Base-by-base conservation (phyloP, 2,329 filamentous ascomycete genomes). In the Fulvia fulva region DNA sequence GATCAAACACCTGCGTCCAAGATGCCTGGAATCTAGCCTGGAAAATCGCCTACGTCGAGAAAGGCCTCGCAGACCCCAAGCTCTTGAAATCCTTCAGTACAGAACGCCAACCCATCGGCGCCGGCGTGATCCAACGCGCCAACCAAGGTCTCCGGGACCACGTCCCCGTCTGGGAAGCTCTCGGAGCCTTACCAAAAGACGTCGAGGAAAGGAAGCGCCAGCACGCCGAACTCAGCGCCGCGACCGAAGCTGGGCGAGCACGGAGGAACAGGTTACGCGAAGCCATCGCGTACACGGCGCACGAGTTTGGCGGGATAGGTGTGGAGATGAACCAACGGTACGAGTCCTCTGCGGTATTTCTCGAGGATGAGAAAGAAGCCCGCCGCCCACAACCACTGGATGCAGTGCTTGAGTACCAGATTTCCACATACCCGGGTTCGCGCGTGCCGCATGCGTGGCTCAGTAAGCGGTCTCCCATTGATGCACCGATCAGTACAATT, bases 381-480 rank as follows among this genome's bases (percentile, higher is more conserved):
- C 62, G 58, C n/a, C 57, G 54, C 22, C 56, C 63, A 16, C 60
- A 59, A 19, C 68, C 69, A 2, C 60, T 56, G 16, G 67, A 70
- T 47, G 60, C 61, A 22, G 66, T 68, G 11, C 57, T 70, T 51
- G 53, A 66, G 32, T 62, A 68, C 34, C 66, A 69, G 46, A 58
- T 69, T 12, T 67, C 63, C 51, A 87, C 85, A 2, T 84, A 80
- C 63, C 85, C 85, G 0, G 86, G 85, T 7, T 75, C 76, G 28
- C 75, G 84, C 1, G 70, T 87, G 22, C 85, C 86, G 5, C 85
- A 88, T 69, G 84, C 77, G 0, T 87, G 85, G 85, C 71, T 87
- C 16, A 84, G 70, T 76, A 75, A 21, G 65, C 74, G 6, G 64
- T 75, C 11, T 79, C 83, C 9, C 67, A 76, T 53, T 0, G 71